These are phyloP conservation scores for Pythium oligandrum DNA, from an alignment of 352 stramenopile species.

Conservation along the genomic window DNA sequence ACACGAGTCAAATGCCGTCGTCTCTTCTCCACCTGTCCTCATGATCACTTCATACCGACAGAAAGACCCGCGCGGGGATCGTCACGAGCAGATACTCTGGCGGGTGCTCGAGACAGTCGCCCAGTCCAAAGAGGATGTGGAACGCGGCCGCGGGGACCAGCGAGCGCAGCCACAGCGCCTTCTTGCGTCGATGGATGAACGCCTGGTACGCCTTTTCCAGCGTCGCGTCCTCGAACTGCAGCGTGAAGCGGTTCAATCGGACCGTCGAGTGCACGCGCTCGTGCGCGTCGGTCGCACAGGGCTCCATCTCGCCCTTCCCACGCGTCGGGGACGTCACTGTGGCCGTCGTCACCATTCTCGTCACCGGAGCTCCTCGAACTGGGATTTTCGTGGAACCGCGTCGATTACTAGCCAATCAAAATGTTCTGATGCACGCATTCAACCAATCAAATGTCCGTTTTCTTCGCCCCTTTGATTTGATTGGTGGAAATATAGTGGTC, in stretches of 20 bases:
- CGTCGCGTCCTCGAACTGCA: slow-evolving; percentile 66
- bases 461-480: no score
- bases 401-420: no score
- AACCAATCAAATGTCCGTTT: no score
- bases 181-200: slow-evolving; percentile 66
- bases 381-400: no score
- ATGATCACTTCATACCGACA: slow-evolving; percentile 26
- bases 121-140: slow-evolving; percentile 71
- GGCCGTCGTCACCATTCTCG: no score
- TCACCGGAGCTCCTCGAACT: no score
- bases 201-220: slow-evolving; percentile 67
- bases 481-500: no score
- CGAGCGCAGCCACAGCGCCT: slow-evolving; percentile 76
- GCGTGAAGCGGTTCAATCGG: slow-evolving; percentile 74
- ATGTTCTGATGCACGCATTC: no score
- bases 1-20: background rate
- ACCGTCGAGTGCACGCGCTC: slow-evolving; percentile 62
- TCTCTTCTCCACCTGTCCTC: no score
- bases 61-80: slow-evolving; percentile 57
- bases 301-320: no score
- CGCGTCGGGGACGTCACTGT: no score
- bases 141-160: slow-evolving; percentile 63
- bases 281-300: background rate
- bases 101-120: slow-evolving; percentile 67
- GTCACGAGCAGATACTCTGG: slow-evolving; percentile 66